Evolutionary conservation across 2,329 filamentous ascomycete species (phyloP), one percentile per base, ranked within the genome.

Genomic region (Alternaria metachromatica): DNA sequence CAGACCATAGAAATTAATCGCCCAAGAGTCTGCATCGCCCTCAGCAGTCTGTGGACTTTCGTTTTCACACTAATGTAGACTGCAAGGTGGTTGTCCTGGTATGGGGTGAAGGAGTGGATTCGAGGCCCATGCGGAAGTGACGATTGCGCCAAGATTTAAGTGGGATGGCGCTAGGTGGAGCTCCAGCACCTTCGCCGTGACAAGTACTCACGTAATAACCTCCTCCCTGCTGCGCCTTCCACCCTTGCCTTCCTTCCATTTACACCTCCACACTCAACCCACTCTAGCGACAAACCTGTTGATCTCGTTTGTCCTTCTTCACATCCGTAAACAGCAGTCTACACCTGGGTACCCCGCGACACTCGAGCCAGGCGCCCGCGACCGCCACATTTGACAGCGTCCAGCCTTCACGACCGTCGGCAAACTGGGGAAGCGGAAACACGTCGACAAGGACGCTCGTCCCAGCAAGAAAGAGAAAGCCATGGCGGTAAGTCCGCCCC

Each of bases 351-450:
- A 69, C 64, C 69, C 70, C 63, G 58, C 70, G 55, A 56, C 67
- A 25, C 58, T 55, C 53, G 54, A 56, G 46, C 43, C 46, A 54
- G 54, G 57, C 62, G 59, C 63, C 62, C 37, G 60, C 69, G 53
- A 62, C 67, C 61, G 67, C 70, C 53, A 65, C 50, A 63, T 67
- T 66, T 60, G 57, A 73, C 65, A 67, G 72, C 74, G 70, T 63
- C 62, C 63, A 71, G 63, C 60, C 68, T 70, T 49, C 62, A 49
- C 64, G 62, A 66, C 64, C 70, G 74, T 69, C 76, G 78, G 72
- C 80, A 82, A 80, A 74, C 80, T 82, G 80, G 79, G 78, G 78
- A 81, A 82, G 75, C 78, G 80, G 75, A 80, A 75, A 73, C 69
- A 70, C 65, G 75, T 72, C 61, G 72, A 69, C 69, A 76, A 78